Evolutionary conservation across 371 early-diverging fungal genomes (phyloP), one percentile per base, ranked within the genome.

Genomic region (Actinomortierella ambigua): DNA sequence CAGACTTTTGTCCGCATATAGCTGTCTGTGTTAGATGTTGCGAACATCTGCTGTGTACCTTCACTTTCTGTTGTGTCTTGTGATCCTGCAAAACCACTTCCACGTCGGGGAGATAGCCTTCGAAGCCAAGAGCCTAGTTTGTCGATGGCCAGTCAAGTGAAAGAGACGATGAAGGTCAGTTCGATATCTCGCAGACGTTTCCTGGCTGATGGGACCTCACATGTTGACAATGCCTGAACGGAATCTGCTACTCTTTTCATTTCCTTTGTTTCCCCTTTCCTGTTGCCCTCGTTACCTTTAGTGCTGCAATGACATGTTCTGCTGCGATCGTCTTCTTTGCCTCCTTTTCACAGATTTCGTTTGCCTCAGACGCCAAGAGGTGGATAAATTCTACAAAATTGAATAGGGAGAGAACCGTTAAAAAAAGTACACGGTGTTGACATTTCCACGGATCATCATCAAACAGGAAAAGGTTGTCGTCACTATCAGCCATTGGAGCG

Each of bases 251-350:
- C 11, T 34, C 34, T 34, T 34, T 34, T 11, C 4, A 34, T 6
- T 28, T 20, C 23, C 53, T 53, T 23, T 53, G 18, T 1, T 23
- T 23, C 11, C 1, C 53, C 8, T 22, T 28, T 27, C n/a, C 11
- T 34, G 34, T 34, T 34, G 34, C 34, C 4, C 7, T 20, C 34
- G 29, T 20, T 68, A 90, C 91, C 77, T 92, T 86, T 43, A 99
- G 80, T 5, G 99, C 96, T 6, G 89, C 68, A 39, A 97, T 83
- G 5, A 99, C 93, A 78, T 99, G 99, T 65, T 99, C 98, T 26
- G 95, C 95, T 0, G 94, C 93, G 60, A 99, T 99, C 3, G 99
- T 99, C 82, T 99, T 99, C 76, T 96, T 98, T 18, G 90, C 85
- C 59, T 97, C 97, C 68, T 95, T 95, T 76, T 99, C 99, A 78